A percentile compares a stretch with the other conserved stretches of the same genome.
These are phyloP conservation scores for Gyromitra esculenta DNA, from an alignment of 2,329 filamentous ascomycete genomes.

Conservation along the genomic window DNA sequence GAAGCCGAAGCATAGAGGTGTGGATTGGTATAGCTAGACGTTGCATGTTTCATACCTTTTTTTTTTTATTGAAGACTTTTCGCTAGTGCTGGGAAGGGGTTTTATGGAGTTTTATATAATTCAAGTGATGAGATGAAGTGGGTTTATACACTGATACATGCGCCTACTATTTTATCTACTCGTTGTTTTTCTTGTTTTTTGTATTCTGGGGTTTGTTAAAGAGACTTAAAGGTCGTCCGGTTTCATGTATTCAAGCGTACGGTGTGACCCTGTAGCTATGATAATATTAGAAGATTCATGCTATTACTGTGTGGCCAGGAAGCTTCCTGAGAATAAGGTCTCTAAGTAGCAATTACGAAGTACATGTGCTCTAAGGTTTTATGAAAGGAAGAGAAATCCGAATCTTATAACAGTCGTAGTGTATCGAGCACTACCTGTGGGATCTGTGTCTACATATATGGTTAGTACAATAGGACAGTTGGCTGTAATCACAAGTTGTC, in stretches of 20 bases:
- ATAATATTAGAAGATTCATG: not conserved
- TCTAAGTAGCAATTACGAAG: not conserved
- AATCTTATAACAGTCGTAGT: too few relatives aligned
- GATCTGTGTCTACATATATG: not conserved
- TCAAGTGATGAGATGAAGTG: slow-evolving; percentile 13
- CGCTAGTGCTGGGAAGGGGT: slow-evolving; percentile 12
- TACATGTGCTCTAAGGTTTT: not conserved
- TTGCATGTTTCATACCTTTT: slow-evolving; percentile 22
- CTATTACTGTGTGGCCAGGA: not conserved
- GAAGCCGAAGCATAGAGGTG: slow-evolving; percentile 58
- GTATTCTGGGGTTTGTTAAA: not conserved
- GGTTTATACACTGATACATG: not conserved
- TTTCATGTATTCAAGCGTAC: not conserved
- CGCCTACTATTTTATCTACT: slow-evolving; percentile 2
- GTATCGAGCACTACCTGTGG: too few relatives aligned
- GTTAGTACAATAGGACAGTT: not conserved
- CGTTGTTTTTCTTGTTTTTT: slow-evolving; percentile 1
- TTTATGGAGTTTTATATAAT: slow-evolving; percentile 31
- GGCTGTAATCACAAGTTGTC: not conserved
- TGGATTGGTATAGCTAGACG: not conserved
- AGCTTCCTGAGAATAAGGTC: not conserved
- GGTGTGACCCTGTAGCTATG: not conserved
- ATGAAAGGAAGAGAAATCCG: not conserved
- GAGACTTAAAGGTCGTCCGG: not conserved
- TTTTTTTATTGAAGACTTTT: slow-evolving; percentile 21